phyloP scores from a whole-genome alignment of 768 basidiomycete species.

The Trametes elegans region DNA sequence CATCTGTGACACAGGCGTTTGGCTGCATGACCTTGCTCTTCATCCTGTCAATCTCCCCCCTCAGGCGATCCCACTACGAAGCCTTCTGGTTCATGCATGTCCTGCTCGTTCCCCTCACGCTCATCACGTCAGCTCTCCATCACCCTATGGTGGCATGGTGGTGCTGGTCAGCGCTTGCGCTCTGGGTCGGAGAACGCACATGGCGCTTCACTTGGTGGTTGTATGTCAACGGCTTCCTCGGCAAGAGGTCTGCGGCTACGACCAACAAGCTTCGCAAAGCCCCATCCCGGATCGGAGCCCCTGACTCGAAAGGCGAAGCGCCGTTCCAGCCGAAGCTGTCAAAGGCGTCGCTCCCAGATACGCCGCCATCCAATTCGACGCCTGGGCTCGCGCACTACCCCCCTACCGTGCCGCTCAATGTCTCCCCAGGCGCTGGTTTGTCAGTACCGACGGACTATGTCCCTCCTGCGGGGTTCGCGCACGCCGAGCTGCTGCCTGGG shows the following conservation, averaged over 20 bases:
- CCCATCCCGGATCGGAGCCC: not conserved
- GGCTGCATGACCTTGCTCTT: slow-evolving; percentile 51
- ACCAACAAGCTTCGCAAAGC: slow-evolving; percentile 1
- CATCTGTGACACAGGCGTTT: slow-evolving; percentile 47
- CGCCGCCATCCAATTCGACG: not conserved
- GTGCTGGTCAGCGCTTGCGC: slow-evolving; percentile 58
- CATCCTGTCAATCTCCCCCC: slow-evolving; percentile 45
- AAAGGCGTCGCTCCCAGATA: not conserved
- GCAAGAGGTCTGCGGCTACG: slow-evolving; percentile 16
- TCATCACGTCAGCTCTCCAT: slow-evolving; percentile 62
- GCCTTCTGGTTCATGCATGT: slow-evolving; percentile 67
- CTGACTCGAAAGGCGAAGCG: not conserved
- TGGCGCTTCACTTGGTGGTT: slow-evolving; percentile 57
- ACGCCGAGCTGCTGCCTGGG: slow-evolving; percentile 68
- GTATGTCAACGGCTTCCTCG: slow-evolving; percentile 55
- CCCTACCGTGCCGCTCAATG: not conserved
- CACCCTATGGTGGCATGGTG: slow-evolving; percentile 66
- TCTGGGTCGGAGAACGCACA: slow-evolving; percentile 64
- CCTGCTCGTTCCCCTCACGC: slow-evolving; percentile 57
- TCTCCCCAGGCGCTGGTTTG: slow-evolving; percentile 6
- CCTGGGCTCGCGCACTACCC: slow-evolving; percentile 10
- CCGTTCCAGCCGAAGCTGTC: not conserved
- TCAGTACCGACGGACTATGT: slow-evolving; percentile 29
- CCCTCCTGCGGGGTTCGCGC: slow-evolving; percentile 67
- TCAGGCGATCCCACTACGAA: slow-evolving; percentile 58